Conservation (phyloP, 2,329 filamentous ascomycete species). For the Mycosphaerella arachidis region DNA sequence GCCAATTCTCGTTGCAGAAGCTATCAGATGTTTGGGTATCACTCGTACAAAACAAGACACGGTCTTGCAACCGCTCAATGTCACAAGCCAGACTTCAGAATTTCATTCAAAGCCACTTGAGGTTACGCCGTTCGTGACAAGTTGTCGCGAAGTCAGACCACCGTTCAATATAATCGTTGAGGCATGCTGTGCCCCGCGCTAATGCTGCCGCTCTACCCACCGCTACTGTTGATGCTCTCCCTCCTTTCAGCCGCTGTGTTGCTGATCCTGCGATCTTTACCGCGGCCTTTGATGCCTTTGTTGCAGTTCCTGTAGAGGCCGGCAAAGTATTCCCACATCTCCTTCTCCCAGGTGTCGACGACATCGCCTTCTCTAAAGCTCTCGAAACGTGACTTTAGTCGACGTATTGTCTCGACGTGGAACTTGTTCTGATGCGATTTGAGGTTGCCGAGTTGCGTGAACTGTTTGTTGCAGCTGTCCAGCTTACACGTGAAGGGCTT, state of each 20-base stretch:
- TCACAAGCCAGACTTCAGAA: not conserved
- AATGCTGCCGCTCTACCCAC: constrained; percentile 5
- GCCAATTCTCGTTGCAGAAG: not conserved
- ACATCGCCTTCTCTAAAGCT: constrained; percentile 56
- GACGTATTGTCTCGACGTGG: constrained; percentile 68
- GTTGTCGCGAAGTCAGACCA: not conserved
- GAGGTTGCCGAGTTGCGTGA: constrained; percentile 85
- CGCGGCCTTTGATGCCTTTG: constrained; percentile 95
- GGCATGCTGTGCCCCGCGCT: constrained; percentile 1
- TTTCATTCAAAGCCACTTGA: not conserved
- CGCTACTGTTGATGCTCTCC: constrained; percentile 20
- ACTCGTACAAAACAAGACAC: not conserved
- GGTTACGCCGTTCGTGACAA: not conserved
- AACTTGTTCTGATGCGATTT: constrained; percentile 98
- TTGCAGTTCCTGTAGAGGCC: constrained; percentile 95
- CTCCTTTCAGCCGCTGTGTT: constrained; percentile 20
- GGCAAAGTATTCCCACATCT: constrained; percentile 79
- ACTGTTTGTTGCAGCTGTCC: constrained; percentile 79
- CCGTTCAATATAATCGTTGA: not conserved
- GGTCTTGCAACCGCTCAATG: not conserved
- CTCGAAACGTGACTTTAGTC: constrained; percentile 67
- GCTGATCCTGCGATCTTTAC: constrained; percentile 70
- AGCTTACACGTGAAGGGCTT: constrained; percentile 79
- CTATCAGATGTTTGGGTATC: not conserved
- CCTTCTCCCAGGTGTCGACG: constrained; percentile 65